Conservation (phyloP, 768 basidiomycete genomes). For the Lentinula raphanica region DNA sequence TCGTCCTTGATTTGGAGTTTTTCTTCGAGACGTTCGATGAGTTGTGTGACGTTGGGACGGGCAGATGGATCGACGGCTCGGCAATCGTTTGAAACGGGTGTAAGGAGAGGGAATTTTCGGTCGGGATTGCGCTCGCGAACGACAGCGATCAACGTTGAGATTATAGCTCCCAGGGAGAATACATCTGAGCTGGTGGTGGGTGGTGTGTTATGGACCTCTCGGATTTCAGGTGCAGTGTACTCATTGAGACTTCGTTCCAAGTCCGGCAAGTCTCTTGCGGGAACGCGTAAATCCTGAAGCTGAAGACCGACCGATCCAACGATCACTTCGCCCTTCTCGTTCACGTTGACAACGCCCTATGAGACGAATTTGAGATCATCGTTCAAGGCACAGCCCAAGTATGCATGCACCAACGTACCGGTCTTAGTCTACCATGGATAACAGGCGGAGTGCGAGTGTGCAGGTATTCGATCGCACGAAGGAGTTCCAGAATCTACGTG, state of each 20-base stretch:
- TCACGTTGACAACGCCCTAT: background rate
- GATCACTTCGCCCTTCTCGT: background rate
- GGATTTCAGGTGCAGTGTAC: background rate
- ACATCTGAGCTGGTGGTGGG: background rate
- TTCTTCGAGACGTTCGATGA: background rate
- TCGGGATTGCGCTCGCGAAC: background rate
- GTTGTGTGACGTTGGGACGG: background rate
- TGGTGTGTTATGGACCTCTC: background rate
- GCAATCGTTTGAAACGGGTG: background rate
- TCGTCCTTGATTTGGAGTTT: background rate
- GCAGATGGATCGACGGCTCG: background rate
- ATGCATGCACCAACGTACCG: background rate
- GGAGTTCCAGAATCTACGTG: background rate
- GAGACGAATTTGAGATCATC: background rate
- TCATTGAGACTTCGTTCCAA: background rate
- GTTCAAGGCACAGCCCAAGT: too few species aligned
- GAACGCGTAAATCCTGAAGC: background rate
- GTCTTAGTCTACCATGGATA: background rate
- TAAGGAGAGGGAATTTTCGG: background rate
- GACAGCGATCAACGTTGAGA: background rate
- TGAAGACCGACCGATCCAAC: background rate
- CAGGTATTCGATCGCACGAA: constrained; percentile 4
- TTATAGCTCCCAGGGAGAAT: background rate
- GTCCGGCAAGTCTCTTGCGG: background rate
- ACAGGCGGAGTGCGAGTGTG: constrained; percentile 5